Base-by-base conservation (phyloP, 768 basidiomycete genomes). In the Hypholoma sublateritium region DNA sequence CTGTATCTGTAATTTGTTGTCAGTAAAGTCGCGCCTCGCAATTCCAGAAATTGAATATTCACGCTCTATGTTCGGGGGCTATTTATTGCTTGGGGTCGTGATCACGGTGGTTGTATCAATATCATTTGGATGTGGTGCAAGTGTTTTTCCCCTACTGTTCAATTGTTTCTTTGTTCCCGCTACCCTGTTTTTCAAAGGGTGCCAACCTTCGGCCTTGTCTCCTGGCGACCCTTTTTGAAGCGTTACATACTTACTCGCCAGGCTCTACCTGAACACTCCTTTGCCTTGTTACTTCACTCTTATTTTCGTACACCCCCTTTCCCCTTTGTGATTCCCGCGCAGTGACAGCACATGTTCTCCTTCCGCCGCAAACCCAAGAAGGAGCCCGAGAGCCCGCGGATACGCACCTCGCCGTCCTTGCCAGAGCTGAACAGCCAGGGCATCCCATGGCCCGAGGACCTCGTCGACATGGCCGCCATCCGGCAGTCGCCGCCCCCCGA, bases 381-480 rank as follows among this genome's bases (percentile, higher is more conserved):
- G 72, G 72, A 70, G 64, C 74, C 80, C 64, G 71, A 78, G 41
- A 61, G 73, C 1, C 72, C 78, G 35, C 73, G 74, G 59, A 78
- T 93, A 51, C 86, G 84, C 65, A 78, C 85, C n/a, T 90, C 89
- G 39, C 88, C 90, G 7, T 93, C 91, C 49, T 80, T 93, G 36
- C 92, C 92, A 56, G 85, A 91, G 66, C 80, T 93, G 62, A 79
- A 75, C 51, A 80, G 86, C 43, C 87, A 85, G 65, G 89, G 86
- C 35, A 88, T 91, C 37, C 87, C 87, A 55, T 94, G 92, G 92
- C 92, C 92, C 21, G 88, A 87, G 72, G 80, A 87, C 71, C 81
- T 94, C 35, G 85, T 94, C 41, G 89, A 93, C 66, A 77, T 88
- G 58, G 77, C 81, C 39, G 82, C 84, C 57, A 81, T 90, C 57